These are phyloP conservation scores for Poa pratensis DNA, from an alignment of 176 grass and related monocot genomes.

Conservation along the genomic window DNA sequence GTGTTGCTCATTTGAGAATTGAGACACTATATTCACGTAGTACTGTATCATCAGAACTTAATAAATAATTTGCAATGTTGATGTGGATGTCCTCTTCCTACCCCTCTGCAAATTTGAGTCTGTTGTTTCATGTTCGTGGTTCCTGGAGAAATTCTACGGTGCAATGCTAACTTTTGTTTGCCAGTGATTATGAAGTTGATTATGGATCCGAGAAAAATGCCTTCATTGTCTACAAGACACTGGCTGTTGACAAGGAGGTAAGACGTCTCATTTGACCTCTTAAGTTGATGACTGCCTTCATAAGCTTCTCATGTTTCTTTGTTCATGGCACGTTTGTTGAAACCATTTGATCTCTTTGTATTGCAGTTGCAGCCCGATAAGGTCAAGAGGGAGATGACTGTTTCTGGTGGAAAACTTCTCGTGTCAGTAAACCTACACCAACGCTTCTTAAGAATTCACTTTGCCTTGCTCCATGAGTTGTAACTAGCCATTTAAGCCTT, in stretches of 20 bases:
- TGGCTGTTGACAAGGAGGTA: conserved; percentile 81
- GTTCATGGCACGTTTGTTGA: not conserved
- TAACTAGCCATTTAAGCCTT: not conserved
- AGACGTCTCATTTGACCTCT: not conserved
- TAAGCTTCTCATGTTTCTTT: not conserved
- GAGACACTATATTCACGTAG: not conserved
- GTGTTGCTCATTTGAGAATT: not conserved
- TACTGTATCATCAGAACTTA: not conserved
- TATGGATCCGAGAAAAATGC: conserved; percentile 65
- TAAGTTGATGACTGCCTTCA: not conserved
- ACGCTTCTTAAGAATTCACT: not conserved
- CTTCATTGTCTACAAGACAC: conserved; percentile 50
- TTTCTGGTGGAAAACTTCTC: conserved; percentile 69
- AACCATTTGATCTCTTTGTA: conserved; percentile 13
- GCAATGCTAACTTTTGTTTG: conserved; percentile 25
- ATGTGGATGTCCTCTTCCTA: not conserved
- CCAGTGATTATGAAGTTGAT: conserved; percentile 77
- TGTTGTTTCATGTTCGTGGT: not conserved
- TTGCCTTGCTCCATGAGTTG: not conserved
- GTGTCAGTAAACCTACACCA: conserved; percentile 58
- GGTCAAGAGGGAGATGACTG: conserved; percentile 71
- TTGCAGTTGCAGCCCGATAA: conserved; percentile 91
- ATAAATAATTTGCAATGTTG: conserved; percentile 10
- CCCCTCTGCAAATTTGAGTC: not conserved
- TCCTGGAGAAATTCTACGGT: not conserved